A percentile compares a stretch with the other conserved stretches of the same genome.
These are phyloP conservation scores for Haemoproteus tartakovskyi DNA, from an alignment of 169 alveolate species.

Conservation along the genomic window DNA sequence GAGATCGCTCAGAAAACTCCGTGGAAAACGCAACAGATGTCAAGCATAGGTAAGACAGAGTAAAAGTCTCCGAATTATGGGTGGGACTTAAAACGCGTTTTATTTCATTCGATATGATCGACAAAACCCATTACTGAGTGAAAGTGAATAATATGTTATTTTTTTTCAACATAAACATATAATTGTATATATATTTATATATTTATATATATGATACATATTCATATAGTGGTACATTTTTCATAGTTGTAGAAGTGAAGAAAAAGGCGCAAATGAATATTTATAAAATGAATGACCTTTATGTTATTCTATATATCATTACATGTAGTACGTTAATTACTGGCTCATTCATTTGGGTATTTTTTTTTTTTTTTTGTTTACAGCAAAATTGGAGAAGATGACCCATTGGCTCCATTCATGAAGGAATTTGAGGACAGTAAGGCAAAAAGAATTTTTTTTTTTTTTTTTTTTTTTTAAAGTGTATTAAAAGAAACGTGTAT, in stretches of 20 bases:
- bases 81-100: too few relatives aligned
- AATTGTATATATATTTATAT: not conserved
- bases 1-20: slow-evolving; percentile 64
- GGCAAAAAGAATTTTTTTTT: not conserved
- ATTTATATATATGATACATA: not conserved
- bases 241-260: not conserved
- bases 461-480: not conserved
- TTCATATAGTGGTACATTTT: not conserved
- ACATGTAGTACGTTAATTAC: too few relatives aligned
- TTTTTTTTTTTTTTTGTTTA: not conserved
- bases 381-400: slow-evolving; percentile 63
- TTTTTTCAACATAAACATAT: not conserved
- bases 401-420: slow-evolving; percentile 54
- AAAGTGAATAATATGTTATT: too few relatives aligned
- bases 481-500: not conserved
- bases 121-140: too few relatives aligned
- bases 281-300: too few relatives aligned
- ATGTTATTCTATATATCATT: too few relatives aligned
- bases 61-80: not conserved
- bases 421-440: slow-evolving; percentile 65
- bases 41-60: slow-evolving; percentile 16
- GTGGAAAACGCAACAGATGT: slow-evolving; percentile 58
- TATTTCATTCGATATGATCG: too few relatives aligned
- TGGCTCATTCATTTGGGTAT: too few relatives aligned
- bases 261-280: too few relatives aligned